Evolutionary conservation across 1,284 basidiomycete species (phyloP).

Genomic region (Boletellus dicymbophilus): DNA sequence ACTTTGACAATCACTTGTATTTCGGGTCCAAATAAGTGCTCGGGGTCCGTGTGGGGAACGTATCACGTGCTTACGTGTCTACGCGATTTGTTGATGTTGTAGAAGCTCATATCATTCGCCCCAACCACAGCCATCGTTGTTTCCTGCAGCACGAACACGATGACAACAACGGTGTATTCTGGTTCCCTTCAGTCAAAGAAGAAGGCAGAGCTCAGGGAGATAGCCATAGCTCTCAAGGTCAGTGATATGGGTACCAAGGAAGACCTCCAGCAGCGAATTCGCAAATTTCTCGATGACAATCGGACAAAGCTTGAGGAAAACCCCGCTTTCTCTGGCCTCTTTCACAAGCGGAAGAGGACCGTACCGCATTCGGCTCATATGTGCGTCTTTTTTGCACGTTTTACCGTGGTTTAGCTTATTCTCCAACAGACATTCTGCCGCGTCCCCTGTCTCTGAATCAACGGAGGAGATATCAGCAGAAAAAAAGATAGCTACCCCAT

Average conservation of each 20-base stretch:
- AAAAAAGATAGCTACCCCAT: conserved; percentile 22
- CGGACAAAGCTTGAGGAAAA: conserved; percentile 52
- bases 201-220: conserved; percentile 61
- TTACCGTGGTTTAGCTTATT: conserved; percentile 2
- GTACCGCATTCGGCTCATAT: conserved; percentile 30
- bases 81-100: conserved; percentile 34
- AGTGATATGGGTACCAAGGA: conserved; percentile 60
- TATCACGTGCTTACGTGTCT: conserved; percentile 29
- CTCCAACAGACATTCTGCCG: conserved; percentile 17
- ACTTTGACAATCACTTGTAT: too few relatives aligned
- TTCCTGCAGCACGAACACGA: conserved; percentile 11
- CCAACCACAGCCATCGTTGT: conserved; percentile 2
- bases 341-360: conserved; percentile 42
- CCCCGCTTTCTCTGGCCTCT: conserved; percentile 56
- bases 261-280: conserved; percentile 57
- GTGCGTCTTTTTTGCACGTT: conserved; percentile 6
- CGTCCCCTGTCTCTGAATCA: conserved; percentile 19
- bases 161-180: conserved; percentile 35
- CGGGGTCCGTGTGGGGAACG: conserved; percentile 14
- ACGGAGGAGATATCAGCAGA: conserved; percentile 16
- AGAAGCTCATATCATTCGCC: conserved; percentile 16
- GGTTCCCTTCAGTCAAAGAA: conserved; percentile 59
- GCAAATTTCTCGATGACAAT: conserved; percentile 55
- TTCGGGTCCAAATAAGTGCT: neutral
- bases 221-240: conserved; percentile 52